phyloP scores from a whole-genome alignment of 495 filamentous ascomycete genomes.

The Penicillium crystallinum region DNA sequence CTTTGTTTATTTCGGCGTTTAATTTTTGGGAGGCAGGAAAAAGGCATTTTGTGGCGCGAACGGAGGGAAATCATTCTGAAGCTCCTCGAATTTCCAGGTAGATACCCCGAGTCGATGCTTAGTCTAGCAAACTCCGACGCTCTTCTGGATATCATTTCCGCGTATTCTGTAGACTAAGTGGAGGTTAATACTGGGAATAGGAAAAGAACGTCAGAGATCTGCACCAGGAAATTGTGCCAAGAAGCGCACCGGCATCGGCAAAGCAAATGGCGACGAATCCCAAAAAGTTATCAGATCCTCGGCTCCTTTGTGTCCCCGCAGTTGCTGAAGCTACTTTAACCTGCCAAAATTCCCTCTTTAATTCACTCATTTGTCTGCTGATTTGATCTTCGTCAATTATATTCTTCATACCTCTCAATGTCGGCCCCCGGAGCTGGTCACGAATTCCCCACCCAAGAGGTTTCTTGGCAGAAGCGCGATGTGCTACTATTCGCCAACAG shows the following conservation, averaged over 20 bases:
- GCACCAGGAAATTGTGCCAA: conserved; percentile 10
- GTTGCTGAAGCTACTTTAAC: conserved; percentile 20
- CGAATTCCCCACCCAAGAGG: conserved; percentile 65
- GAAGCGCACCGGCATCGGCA: conserved; percentile 9
- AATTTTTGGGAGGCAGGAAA: conserved; percentile 37
- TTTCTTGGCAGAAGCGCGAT: conserved; percentile 84
- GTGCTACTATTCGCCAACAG: conserved; percentile 80
- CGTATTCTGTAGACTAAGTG: background rate
- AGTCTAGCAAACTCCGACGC: conserved; percentile 42
- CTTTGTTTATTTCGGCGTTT: conserved; percentile 34
- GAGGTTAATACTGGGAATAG: background rate
- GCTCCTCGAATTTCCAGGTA: conserved; percentile 49
- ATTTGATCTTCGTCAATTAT: background rate
- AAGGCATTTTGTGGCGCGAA: conserved; percentile 47
- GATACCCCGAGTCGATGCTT: conserved; percentile 52
- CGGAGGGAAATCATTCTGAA: conserved; percentile 41
- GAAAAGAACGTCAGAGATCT: background rate
- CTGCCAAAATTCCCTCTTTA: background rate
- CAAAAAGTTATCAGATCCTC: conserved; percentile 27
- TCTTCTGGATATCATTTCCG: conserved; percentile 21
- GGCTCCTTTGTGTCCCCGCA: conserved; percentile 23
- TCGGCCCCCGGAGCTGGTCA: conserved; percentile 67
- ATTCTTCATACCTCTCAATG: conserved; percentile 23
- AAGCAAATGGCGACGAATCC: conserved; percentile 15
- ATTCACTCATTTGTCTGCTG: background rate